Percentiles rank a stretch among this genome's conserved stretches.
Conservation (phyloP, 2,329 filamentous ascomycete species). For the Pezicula neosporulosa region DNA sequence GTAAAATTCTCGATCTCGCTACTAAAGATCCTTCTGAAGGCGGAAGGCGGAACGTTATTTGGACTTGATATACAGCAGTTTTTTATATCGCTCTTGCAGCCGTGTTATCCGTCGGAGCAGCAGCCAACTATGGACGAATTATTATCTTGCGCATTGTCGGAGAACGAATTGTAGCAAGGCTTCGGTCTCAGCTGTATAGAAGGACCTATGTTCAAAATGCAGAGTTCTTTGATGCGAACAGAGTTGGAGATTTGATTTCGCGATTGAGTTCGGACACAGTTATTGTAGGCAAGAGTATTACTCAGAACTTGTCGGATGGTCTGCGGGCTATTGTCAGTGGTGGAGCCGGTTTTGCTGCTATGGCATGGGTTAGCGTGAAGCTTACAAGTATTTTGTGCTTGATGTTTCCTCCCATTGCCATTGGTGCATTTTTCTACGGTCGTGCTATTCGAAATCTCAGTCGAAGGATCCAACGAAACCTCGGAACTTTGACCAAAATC, state of each 20-base stretch:
- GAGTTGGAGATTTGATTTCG: constrained; percentile 93
- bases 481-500: constrained; percentile 92
- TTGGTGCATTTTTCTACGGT: constrained; percentile 90
- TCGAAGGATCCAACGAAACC: constrained; percentile 87
- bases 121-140: constrained; percentile 90
- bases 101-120: constrained; percentile 78
- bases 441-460: constrained; percentile 85
- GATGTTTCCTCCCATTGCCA: constrained; percentile 86
- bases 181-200: constrained; percentile 86
- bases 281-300: constrained; percentile 97
- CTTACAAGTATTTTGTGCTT: constrained; percentile 82
- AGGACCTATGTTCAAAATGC: constrained; percentile 96
- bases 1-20: constrained; percentile 89
- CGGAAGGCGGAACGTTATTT: constrained; percentile 69
- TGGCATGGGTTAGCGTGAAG: constrained; percentile 93
- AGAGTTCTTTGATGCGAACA: constrained; percentile 97
- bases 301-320: constrained; percentile 96
- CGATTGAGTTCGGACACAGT: constrained; percentile 94
- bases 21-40: constrained; percentile 68
- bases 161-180: constrained; percentile 85
- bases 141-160: constrained; percentile 91
- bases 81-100: constrained; percentile 81
- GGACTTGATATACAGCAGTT: constrained; percentile 84
- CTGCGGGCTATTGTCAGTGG: constrained; percentile 87
- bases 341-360: constrained; percentile 82